Evolutionary conservation across 208 protist species (phyloP).

Genomic region (Naegleria gruberi): DNA sequence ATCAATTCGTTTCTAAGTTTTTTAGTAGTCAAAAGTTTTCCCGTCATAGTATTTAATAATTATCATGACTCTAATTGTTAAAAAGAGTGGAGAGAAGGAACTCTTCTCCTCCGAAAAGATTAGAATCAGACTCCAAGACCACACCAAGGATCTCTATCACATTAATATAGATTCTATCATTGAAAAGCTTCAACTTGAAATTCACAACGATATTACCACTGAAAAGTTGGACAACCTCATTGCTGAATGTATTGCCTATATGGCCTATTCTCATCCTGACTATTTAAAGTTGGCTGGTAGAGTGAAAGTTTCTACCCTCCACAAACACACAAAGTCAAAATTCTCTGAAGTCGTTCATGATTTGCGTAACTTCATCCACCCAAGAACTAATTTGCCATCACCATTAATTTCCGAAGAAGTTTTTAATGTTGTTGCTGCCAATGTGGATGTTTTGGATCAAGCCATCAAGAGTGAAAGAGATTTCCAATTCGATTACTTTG

Average conservation of each 20-base stretch:
- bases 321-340: slow-evolving; percentile 82
- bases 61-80: too few relatives aligned
- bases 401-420: slow-evolving; percentile 86
- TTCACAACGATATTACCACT: slow-evolving; percentile 73
- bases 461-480: slow-evolving; percentile 88
- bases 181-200: slow-evolving; percentile 71
- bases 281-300: slow-evolving; percentile 94
- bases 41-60: too few relatives aligned
- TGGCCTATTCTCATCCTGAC: slow-evolving; percentile 90
- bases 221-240: slow-evolving; percentile 84
- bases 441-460: slow-evolving; percentile 68
- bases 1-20: too few relatives aligned
- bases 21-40: too few relatives aligned
- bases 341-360: slow-evolving; percentile 74
- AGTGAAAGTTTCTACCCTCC: slow-evolving; percentile 89
- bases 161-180: slow-evolving; percentile 62
- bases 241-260: slow-evolving; percentile 90
- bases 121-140: slow-evolving; percentile 43
- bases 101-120: slow-evolving; percentile 56
- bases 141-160: slow-evolving; percentile 40
- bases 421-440: slow-evolving; percentile 65
- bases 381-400: slow-evolving; percentile 53
- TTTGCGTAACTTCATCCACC: slow-evolving; percentile 81
- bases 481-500: slow-evolving; percentile 95
- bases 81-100: slow-evolving; percentile 56